Conservation (phyloP, 2,329 filamentous ascomycete genomes). For the Leptographium lundbergii region DNA sequence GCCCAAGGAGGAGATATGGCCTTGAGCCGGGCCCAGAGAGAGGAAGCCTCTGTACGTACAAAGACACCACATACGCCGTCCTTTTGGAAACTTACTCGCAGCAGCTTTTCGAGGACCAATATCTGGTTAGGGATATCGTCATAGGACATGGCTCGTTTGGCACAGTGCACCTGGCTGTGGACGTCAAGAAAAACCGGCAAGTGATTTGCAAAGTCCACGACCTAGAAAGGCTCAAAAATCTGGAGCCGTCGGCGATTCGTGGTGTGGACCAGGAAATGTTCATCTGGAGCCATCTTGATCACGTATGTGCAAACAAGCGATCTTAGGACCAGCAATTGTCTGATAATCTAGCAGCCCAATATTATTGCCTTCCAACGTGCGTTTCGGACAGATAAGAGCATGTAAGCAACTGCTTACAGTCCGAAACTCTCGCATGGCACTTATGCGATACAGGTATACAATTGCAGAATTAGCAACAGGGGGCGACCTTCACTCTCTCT, state of each 20-base stretch:
- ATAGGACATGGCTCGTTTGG: constrained; percentile 43
- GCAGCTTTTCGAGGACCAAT: constrained; percentile 34
- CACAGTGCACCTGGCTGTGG: constrained; percentile 39
- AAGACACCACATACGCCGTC: neutral
- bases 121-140: constrained; percentile 31
- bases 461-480: constrained; percentile 45
- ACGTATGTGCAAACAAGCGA: constrained; percentile 26
- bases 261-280: constrained; percentile 35
- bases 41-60: constrained; percentile 20
- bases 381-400: constrained; percentile 31
- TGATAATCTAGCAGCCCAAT: constrained; percentile 31
- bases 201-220: constrained; percentile 57
- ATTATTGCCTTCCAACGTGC: constrained; percentile 39
- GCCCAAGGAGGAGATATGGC: constrained; percentile 5
- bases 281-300: constrained; percentile 39
- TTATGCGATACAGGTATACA: constrained; percentile 30
- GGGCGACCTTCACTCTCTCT: constrained; percentile 39
- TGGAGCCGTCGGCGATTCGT: constrained; percentile 15
- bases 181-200: constrained; percentile 41
- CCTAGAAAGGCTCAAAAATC: constrained; percentile 22
- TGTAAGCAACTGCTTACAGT: constrained; percentile 23
- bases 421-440: neutral
- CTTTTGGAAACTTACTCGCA: constrained; percentile 8
- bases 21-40: constrained; percentile 18
- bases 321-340: neutral